Conservation (phyloP, 1,139 yeast genomes). For the Geotrichum histeridarum region DNA sequence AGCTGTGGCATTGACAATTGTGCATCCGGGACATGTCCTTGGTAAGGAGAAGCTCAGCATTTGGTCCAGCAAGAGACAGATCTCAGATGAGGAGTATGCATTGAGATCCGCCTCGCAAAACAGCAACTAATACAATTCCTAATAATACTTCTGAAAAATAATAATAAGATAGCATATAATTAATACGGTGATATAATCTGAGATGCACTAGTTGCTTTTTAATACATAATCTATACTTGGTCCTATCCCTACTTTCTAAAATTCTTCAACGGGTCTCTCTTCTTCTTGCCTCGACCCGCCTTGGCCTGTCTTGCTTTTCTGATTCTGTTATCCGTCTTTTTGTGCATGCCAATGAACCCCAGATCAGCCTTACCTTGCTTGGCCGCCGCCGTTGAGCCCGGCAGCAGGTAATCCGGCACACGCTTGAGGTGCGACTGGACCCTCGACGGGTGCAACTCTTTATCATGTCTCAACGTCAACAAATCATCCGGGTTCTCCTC, state of each 20-base stretch:
- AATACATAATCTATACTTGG: no score
- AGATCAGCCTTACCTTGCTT: slow-evolving; percentile 41
- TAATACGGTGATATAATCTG: neutral
- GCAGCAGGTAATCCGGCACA: slow-evolving; percentile 87
- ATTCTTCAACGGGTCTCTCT: slow-evolving; percentile 69
- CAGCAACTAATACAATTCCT: neutral
- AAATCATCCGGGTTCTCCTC: slow-evolving; percentile 98
- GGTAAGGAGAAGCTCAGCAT: neutral
- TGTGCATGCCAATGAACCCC: slow-evolving; percentile 76
- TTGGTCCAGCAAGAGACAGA: neutral
- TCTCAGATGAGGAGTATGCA: neutral
- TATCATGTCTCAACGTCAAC: slow-evolving; percentile 83
- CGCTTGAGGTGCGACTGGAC: slow-evolving; percentile 82
- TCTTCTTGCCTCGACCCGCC: slow-evolving; percentile 36
- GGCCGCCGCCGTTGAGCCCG: slow-evolving; percentile 53
- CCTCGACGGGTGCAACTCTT: slow-evolving; percentile 76
- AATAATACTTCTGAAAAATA: neutral
- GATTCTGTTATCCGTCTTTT: slow-evolving; percentile 43
- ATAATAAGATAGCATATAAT: neutral
- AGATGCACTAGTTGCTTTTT: neutral
- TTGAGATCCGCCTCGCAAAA: neutral
- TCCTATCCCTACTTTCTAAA: slow-evolving; percentile 35
- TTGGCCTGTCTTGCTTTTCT: slow-evolving; percentile 44
- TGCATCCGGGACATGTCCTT: slow-evolving; percentile 52
- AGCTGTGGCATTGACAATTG: slow-evolving; percentile 43